These are phyloP conservation scores for Candida adriatica DNA, from an alignment of 805 yeast species.

Conservation along the genomic window DNA sequence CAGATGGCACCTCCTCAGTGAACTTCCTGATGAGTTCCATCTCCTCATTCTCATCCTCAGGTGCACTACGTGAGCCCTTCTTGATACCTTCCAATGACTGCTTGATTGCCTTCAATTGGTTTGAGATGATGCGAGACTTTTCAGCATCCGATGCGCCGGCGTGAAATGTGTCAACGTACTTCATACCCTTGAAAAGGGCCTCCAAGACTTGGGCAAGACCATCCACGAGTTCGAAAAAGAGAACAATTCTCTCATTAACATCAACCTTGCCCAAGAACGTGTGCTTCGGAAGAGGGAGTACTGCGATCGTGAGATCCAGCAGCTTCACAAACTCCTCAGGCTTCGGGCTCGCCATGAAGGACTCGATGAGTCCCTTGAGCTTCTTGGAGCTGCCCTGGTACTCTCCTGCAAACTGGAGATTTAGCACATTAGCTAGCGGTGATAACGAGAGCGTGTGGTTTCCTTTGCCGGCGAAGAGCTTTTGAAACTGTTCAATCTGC, in stretches of 20 bases:
- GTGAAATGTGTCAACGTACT: slow-evolving; percentile 39
- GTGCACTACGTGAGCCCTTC: slow-evolving; percentile 1
- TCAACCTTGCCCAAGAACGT: slow-evolving; percentile 30
- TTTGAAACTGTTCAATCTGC: slow-evolving; percentile 30
- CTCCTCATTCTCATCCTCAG: slow-evolving; percentile 31
- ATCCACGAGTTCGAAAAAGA: slow-evolving; percentile 27
- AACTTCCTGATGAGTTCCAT: slow-evolving; percentile 27
- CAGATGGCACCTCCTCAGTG: slow-evolving; percentile 19
- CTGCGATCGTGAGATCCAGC: slow-evolving; percentile 42
- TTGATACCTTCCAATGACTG: slow-evolving; percentile 42
- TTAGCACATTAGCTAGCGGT: slow-evolving; percentile 55
- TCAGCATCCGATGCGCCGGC: slow-evolving; percentile 44
- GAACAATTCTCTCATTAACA: slow-evolving; percentile 28
- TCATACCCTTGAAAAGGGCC: slow-evolving; percentile 26
- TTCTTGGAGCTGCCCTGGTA: slow-evolving; percentile 38
- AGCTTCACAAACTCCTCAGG: slow-evolving; percentile 24
- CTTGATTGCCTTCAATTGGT: slow-evolving; percentile 46
- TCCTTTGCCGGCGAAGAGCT: slow-evolving; percentile 25
- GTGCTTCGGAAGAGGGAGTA: slow-evolving; percentile 44
- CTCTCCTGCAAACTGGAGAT: slow-evolving; percentile 45
- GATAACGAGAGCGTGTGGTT: slow-evolving; percentile 39
- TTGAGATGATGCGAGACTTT: slow-evolving; percentile 48
- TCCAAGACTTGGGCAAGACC: slow-evolving; percentile 35
- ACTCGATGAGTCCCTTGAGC: slow-evolving; percentile 30
- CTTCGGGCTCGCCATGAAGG: slow-evolving; percentile 17